phyloP scores from a whole-genome alignment of 257 asterid species.

The Ehretia macrophylla region DNA sequence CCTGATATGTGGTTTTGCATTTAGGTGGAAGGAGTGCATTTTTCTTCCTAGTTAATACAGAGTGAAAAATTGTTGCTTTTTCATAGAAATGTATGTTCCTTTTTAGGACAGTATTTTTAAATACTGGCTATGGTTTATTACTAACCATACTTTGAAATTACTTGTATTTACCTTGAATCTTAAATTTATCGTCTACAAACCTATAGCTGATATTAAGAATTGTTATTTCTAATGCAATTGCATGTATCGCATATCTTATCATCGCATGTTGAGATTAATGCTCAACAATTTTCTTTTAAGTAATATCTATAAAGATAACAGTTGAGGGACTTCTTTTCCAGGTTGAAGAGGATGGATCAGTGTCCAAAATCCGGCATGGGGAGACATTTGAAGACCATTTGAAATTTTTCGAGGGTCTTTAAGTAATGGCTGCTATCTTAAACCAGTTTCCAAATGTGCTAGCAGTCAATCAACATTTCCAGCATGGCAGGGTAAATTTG shows the following conservation, averaged over 20 bases:
- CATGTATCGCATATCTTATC: background rate
- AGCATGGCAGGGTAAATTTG: background rate
- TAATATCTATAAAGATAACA: background rate
- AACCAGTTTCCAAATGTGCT: background rate
- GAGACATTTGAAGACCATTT: constrained; percentile 86
- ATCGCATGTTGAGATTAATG: background rate
- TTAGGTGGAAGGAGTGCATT: too few species aligned
- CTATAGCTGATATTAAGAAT: too few species aligned
- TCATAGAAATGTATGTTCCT: too few species aligned
- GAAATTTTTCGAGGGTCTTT: constrained; percentile 74
- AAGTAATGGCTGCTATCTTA: background rate
- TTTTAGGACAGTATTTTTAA: too few species aligned
- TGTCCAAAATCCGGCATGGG: constrained; percentile 75
- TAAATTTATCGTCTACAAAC: too few species aligned
- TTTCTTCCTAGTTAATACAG: too few species aligned
- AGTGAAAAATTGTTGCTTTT: too few species aligned
- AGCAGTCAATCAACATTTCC: background rate
- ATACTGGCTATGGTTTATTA: too few species aligned
- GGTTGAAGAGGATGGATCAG: constrained; percentile 84
- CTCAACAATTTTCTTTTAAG: background rate
- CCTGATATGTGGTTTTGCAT: too few species aligned
- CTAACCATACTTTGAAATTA: too few species aligned
- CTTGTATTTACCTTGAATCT: too few species aligned
- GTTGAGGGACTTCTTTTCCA: constrained; percentile 10
- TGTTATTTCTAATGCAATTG: background rate